Evolutionary conservation across 345 rosid species (phyloP), one percentile per base, ranked within the genome.

Genomic region (Fremontodendron californicum): DNA sequence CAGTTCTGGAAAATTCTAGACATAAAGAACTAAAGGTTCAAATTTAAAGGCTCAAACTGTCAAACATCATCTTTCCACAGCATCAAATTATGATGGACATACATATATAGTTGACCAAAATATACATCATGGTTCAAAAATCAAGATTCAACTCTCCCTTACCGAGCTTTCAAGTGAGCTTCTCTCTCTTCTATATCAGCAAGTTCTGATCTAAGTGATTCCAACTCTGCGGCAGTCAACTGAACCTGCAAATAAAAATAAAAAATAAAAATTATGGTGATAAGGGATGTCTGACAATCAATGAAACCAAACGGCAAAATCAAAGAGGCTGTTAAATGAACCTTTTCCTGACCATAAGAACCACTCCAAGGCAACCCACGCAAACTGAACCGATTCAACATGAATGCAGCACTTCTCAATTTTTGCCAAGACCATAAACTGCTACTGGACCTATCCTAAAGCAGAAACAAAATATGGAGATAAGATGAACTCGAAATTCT

Each of bases 131-230:
- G 8, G n/a, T 48, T 68, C 45, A 9, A 19, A 77, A 46, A 68
- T 48, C n/a, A 48, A 75, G 71, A 80, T 62, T 25, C 48, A 76
- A 78, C 57, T 74, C 55, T 72, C 19, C 73, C 93, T 87, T 85
- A 93, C 98, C 87, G 99, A 13, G 99, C 99, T 84, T 89, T 93
- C 78, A 92, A 87, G 84, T 85, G 87, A 81, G 98, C 87, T 84
- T 90, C 98, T 79, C 93, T 90, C 78, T 96, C 98, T 89, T 96
- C 99, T 70, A 93, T 48, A 62, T 90, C 96, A 73, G 90, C 87
- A 23, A 96, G 86, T 80, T 91, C 96, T 71, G 99, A 77, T 75
- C 88, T 83, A 83, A 95, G 96, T 42, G 94, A 90, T 79, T 87
- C 98, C 27, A 95, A 80, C 81, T 93, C 98, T 16, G 84, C 85